Evolutionary conservation across 306 rosid genomes (phyloP), one percentile per base, ranked within the genome.

Genomic region (Lotus japonicus): DNA sequence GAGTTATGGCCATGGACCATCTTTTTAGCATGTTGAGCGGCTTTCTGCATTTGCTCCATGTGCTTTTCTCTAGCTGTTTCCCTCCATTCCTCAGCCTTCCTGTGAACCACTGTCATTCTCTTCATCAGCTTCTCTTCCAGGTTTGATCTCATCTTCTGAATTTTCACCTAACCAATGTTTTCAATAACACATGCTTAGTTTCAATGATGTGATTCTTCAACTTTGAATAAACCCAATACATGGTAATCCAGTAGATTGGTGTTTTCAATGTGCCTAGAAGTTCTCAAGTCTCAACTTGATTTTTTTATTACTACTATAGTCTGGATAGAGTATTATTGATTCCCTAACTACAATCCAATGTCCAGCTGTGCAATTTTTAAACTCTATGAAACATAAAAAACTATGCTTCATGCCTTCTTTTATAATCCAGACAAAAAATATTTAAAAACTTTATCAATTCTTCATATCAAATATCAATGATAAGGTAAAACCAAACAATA

Each of bases 51-150:
- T 64, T 87, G 97, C 56, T 91, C 96, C 17, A 80, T 54, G 65
- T 90, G 99, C 45, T 88, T 91, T 18, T 87, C 82, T 76, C 82
- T 77, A 0, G 97, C 99, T 41, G 79, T 70, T 75, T 55, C 89
- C 64, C 92, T 87, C 92, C 85, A 75, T 55, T 95, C 99, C 71
- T 90, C 95, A 1, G 97, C 96, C 82, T 91, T 95, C 79, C 96
- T 82, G 54, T 87, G 89, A 60, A 91, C 99, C 38, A 84, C 18
- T 48, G 85, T 68, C 95, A 88, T 83, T 68, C 82, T 95, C 89
- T 83, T 95, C 99, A 91, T 95, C 87, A 91, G 60, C 76, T 95
- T 95, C 57, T 91, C 97, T 78, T 95, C 99, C 35, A 95, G 70
- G 74, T 91, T 85, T 75, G 99, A 85, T 77, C 83, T 87, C 99